Base-by-base conservation (phyloP, 345 rosid genomes). In the Ceriops tagal region DNA sequence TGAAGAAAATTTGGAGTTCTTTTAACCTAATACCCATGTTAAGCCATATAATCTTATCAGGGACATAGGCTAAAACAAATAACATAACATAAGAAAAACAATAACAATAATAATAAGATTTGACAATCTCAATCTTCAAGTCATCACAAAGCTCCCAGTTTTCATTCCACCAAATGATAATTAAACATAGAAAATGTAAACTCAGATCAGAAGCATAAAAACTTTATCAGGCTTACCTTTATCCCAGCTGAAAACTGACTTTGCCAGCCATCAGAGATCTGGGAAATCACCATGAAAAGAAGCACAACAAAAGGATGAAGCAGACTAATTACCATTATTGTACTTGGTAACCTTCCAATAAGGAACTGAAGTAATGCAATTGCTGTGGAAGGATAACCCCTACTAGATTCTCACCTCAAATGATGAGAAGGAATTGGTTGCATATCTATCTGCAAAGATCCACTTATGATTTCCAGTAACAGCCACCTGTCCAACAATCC, bases 401-500 rank as follows among this genome's bases (percentile, higher is more conserved):
- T 11, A 39, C 46, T 39, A 39, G 46, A 39, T 39, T 39, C 79
- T 79, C 52, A 90, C 98, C 90, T 93, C 90, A 68, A 74, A 72
- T 63, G 87, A 78, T 64, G 89, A 74, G 62, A 74, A 81, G 61
- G 79, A 76, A 77, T 74, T 81, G 55, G 68, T 57, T 63, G 69
- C 76, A 72, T 80, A 67, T 63, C 74, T 75, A 83, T 89, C 88
- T 19, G 85, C 87, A 68, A 78, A 80, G 62, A 87, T 84, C 98
- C 97, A 93, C 72, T 80, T 82, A 76, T 89, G 84, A 72, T 73
- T 85, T 70, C 98, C 96, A 65, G 89, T 83, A 71, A 80, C 83
- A 6, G 98, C 96, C 37, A 91, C 96, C 78, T 89, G 83, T 70
- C 98, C 97, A 72, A 93, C 87, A 76, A 86, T 84, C 81, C 98